These are phyloP conservation scores for Fusarium brachygibbosum DNA, from an alignment of 2,329 filamentous ascomycete species.

Conservation along the genomic window DNA sequence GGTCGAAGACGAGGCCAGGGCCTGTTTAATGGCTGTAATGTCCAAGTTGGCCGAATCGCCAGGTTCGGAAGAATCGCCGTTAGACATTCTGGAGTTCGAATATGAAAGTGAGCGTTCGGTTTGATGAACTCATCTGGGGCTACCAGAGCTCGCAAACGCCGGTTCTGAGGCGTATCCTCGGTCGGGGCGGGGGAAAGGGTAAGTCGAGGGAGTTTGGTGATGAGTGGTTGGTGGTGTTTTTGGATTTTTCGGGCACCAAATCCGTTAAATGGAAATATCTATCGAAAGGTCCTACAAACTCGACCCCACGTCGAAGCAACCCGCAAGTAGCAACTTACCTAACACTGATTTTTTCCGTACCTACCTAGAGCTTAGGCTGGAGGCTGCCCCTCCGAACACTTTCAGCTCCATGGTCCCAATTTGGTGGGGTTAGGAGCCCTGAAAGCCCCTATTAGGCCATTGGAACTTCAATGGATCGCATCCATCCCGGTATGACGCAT, in stretches of 20 bases:
- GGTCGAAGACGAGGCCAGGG: constrained; percentile 74
- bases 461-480: neutral
- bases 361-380: constrained; percentile 13
- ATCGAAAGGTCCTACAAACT: constrained; percentile 28
- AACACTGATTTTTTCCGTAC: constrained; percentile 18
- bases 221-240: constrained; percentile 32
- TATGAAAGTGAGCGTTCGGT: constrained; percentile 31
- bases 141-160: constrained; percentile 45
- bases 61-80: constrained; percentile 60
- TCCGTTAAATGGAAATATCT: constrained; percentile 42
- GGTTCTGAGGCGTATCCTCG: constrained; percentile 32
- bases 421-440: constrained; percentile 45
- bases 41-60: constrained; percentile 60
- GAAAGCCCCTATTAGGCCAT: constrained; percentile 18
- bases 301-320: constrained; percentile 41
- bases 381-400: constrained; percentile 2
- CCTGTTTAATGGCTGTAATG: constrained; percentile 62
- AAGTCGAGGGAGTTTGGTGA: constrained; percentile 19
- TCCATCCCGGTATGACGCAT: constrained; percentile 31
- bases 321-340: constrained; percentile 27
- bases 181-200: constrained; percentile 9
- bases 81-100: constrained; percentile 54
- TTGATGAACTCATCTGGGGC: constrained; percentile 55
- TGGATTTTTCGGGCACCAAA: constrained; percentile 42
- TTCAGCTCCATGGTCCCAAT: constrained; percentile 17